Conservation (phyloP, 2,329 filamentous ascomycete species). For the Camptophora hylomeconis region DNA sequence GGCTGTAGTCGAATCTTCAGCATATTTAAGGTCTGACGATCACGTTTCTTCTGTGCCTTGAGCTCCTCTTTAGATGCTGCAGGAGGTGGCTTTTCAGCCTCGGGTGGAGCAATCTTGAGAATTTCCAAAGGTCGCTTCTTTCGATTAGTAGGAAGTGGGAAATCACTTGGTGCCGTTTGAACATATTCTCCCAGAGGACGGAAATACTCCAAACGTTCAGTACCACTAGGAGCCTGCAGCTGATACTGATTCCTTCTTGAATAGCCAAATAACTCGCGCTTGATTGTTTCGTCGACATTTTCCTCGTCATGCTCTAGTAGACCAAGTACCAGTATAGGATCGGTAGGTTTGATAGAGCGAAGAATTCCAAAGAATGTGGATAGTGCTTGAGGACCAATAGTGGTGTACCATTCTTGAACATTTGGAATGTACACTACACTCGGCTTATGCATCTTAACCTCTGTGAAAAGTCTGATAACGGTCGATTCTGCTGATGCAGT, state of each 20-base stretch:
- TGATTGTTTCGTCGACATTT: slow-evolving; percentile 49
- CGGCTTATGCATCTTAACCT: slow-evolving; percentile 87
- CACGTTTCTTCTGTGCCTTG: slow-evolving; percentile 66
- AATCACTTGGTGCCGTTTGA: slow-evolving; percentile 66
- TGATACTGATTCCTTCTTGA: slow-evolving; percentile 65
- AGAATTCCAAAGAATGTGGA: slow-evolving; percentile 75
- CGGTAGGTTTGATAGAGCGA: slow-evolving; percentile 71
- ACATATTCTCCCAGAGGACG: slow-evolving; percentile 60
- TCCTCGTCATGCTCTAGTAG: slow-evolving; percentile 65
- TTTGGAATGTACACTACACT: slow-evolving; percentile 91
- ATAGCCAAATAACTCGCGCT: slow-evolving; percentile 73
- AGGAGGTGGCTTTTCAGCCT: slow-evolving; percentile 48
- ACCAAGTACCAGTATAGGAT: slow-evolving; percentile 79
- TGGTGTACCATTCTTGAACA: slow-evolving; percentile 74
- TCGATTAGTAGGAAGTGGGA: slow-evolving; percentile 73
- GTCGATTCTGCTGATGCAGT: slow-evolving; percentile 73
- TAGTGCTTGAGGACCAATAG: slow-evolving; percentile 51
- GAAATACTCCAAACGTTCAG: slow-evolving; percentile 67
- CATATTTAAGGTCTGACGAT: slow-evolving; percentile 70
- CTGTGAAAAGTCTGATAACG: slow-evolving; percentile 78
- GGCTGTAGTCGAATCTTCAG: slow-evolving; percentile 83
- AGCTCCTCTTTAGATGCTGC: slow-evolving; percentile 65
- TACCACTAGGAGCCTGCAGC: slow-evolving; percentile 52
- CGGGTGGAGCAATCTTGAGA: slow-evolving; percentile 60
- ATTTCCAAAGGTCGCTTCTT: slow-evolving; percentile 74